phyloP scores from a whole-genome alignment of 768 basidiomycete genomes.

The Pholiota conissans region DNA sequence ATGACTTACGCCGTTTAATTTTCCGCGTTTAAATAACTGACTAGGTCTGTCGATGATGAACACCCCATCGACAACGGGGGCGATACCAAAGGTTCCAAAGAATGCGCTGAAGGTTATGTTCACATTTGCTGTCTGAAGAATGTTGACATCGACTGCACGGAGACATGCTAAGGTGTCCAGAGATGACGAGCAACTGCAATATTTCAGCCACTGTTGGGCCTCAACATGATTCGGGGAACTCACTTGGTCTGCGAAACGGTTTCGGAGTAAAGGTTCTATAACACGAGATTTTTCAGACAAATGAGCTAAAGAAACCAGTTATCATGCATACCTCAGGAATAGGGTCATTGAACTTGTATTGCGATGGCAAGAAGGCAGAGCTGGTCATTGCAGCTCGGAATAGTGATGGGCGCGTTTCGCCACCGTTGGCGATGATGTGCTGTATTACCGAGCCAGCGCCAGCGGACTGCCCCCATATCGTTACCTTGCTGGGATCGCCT shows the following conservation, averaged over 20 bases:
- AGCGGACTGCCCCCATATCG: constrained; percentile 45
- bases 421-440: constrained; percentile 47
- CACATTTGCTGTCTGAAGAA: constrained; percentile 34
- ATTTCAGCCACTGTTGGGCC: no score
- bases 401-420: constrained; percentile 42
- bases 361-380: constrained; percentile 44
- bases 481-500: constrained; percentile 37
- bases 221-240: background rate
- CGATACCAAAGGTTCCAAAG: constrained; percentile 39
- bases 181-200: constrained; percentile 36
- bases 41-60: constrained; percentile 46
- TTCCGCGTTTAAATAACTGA: constrained; percentile 28
- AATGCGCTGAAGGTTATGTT: constrained; percentile 31
- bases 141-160: constrained; percentile 28
- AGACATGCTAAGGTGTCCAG: constrained; percentile 40
- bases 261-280: constrained; percentile 2
- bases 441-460: constrained; percentile 52
- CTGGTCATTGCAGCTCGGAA: constrained; percentile 46
- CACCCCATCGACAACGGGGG: constrained; percentile 47
- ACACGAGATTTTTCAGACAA: no score
- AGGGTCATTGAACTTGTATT: constrained; percentile 41
- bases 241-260: constrained; percentile 6
- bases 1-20: constrained; percentile 4
- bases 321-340: constrained; percentile 35
- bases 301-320: background rate